phyloP scores from a whole-genome alignment of 345 rosid species.

The Orychophragmus violaceus region DNA sequence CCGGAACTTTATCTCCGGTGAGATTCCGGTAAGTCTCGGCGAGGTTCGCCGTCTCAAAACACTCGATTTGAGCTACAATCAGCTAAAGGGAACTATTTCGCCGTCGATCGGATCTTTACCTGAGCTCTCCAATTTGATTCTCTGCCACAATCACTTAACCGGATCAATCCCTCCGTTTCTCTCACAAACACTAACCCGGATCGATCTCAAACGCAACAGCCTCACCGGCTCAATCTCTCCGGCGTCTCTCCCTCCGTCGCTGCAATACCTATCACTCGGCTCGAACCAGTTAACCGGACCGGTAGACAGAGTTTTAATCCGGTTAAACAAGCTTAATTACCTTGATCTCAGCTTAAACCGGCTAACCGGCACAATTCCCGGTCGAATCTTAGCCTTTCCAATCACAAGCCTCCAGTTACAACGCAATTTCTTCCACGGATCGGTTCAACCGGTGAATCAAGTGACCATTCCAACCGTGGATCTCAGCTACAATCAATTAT shows the following conservation, averaged over 20 bases:
- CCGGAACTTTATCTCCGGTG: constrained; percentile 68
- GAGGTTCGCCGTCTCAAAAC: constrained; percentile 58
- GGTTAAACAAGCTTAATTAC: constrained; percentile 57
- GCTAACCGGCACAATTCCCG: constrained; percentile 62
- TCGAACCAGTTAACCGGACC: constrained; percentile 69
- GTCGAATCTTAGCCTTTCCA: constrained; percentile 52
- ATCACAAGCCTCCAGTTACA: constrained; percentile 70
- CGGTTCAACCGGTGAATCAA: constrained; percentile 52
- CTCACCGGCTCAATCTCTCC: constrained; percentile 64
- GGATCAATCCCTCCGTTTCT: constrained; percentile 73
- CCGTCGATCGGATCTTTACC: constrained; percentile 56
- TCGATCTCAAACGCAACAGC: constrained; percentile 77
- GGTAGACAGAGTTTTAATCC: constrained; percentile 47
- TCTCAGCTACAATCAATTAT: constrained; percentile 76
- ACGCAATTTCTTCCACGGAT: constrained; percentile 66
- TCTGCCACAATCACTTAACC: constrained; percentile 77
- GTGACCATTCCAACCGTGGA: constrained; percentile 75
- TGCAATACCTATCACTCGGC: constrained; percentile 74
- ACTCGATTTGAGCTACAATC: constrained; percentile 91
- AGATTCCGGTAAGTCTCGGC: constrained; percentile 60
- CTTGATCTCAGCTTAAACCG: constrained; percentile 81
- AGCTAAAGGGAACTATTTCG: constrained; percentile 59
- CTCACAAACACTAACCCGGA: constrained; percentile 57
- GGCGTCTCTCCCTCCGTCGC: constrained; percentile 56
- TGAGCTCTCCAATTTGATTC: constrained; percentile 63